A percentile compares a stretch with the other conserved stretches of the same genome.
These are phyloP conservation scores for Venturia oleaginea DNA, from an alignment of 2,329 filamentous ascomycete genomes.

Conservation along the genomic window DNA sequence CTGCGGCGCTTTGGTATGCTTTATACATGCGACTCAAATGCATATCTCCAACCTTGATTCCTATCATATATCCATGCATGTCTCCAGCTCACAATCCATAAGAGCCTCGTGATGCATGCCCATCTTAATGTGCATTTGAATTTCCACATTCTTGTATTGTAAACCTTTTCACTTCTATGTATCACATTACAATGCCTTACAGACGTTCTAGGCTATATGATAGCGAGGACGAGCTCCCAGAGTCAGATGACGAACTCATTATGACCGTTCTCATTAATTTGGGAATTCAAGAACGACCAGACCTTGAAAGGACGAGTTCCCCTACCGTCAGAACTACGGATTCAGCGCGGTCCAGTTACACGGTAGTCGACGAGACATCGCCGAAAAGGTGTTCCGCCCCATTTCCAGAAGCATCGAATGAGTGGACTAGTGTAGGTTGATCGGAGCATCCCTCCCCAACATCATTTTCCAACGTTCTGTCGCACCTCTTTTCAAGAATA, in stretches of 20 bases:
- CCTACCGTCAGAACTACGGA: too few relatives aligned
- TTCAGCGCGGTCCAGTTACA: background rate
- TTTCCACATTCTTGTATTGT: background rate
- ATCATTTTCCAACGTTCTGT: background rate
- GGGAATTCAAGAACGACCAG: background rate
- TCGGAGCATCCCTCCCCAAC: background rate
- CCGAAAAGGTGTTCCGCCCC: background rate
- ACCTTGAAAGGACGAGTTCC: background rate
- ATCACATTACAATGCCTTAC: background rate
- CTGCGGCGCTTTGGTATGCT: background rate
- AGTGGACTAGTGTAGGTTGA: background rate
- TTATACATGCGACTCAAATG: background rate
- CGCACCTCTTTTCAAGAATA: background rate
- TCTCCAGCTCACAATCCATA: background rate
- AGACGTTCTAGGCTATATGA: background rate
- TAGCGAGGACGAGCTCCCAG: background rate
- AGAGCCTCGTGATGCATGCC: background rate
- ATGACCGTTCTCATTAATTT: background rate
- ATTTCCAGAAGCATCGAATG: background rate
- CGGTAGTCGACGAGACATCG: background rate
- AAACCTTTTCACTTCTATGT: background rate
- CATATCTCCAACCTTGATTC: background rate
- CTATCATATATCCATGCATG: background rate
- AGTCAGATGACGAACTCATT: background rate
- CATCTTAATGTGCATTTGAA: background rate